Conservation (phyloP, 371 early-diverging fungal genomes). For the Mucor irregularis region DNA sequence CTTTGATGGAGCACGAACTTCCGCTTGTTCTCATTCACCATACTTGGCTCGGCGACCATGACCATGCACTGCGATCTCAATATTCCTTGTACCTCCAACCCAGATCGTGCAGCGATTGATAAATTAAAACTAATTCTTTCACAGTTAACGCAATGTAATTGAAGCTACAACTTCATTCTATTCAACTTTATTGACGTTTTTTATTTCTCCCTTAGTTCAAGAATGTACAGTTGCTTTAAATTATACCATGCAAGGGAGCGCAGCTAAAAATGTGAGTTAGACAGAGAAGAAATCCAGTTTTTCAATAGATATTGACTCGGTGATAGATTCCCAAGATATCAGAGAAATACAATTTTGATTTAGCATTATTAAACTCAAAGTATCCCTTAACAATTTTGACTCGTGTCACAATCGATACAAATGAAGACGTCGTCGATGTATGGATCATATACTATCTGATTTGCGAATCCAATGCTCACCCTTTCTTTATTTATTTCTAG, state of each 20-base stretch:
- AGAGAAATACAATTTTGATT: slow-evolving; percentile 7
- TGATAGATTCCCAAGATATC: background rate
- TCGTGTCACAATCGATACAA: slow-evolving; percentile 32
- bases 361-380: slow-evolving; percentile 4
- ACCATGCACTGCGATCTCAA: slow-evolving; percentile 42
- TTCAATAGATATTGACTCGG: background rate
- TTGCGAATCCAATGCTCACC: background rate
- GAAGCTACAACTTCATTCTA: background rate
- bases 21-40: too few species aligned
- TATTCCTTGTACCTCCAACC: slow-evolving; percentile 29
- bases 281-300: too few species aligned
- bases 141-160: slow-evolving; percentile 29
- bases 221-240: slow-evolving; percentile 25
- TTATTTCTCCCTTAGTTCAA: slow-evolving; percentile 7
- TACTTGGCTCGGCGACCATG: too few species aligned
- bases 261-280: too few species aligned
- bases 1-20: too few species aligned
- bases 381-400: slow-evolving; percentile 27
- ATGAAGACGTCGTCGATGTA: slow-evolving; percentile 7
- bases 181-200: background rate
- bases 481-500: background rate
- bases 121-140: slow-evolving; percentile 32
- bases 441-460: too few species aligned
- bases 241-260: slow-evolving; percentile 10
- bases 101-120: slow-evolving; percentile 21